Evolutionary conservation across 495 filamentous ascomycete genomes (phyloP), one percentile per base, ranked within the genome.

Genomic region (Corynascus novoguineensis): DNA sequence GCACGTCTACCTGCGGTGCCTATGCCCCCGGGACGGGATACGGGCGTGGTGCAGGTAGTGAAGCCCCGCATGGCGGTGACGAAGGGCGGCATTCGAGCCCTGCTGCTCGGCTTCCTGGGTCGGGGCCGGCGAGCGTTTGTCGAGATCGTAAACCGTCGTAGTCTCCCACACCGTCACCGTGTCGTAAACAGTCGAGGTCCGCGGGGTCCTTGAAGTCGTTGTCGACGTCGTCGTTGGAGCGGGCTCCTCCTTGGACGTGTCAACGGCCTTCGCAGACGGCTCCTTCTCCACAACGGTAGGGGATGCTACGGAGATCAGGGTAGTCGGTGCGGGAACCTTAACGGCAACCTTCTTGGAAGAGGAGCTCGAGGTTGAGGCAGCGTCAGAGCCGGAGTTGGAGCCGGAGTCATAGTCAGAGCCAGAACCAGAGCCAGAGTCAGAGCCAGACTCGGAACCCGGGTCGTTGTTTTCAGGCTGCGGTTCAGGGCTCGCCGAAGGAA

Each of bases 131-230:
- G 25, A 9, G 15, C 59, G 46, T 29, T 61, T 65, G 45, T 63
- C 65, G 28, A 73, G n/a, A n/a, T n/a, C 77, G 61, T 76, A 77
- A 46, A 85, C 73, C 5, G 83, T 86, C 67, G 77, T 80, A 50
- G 70, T 69, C 47, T 49, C 21, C 60, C 53, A 75, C 25, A 50
- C 71, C 44, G 56, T 71, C 47, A 22, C 64, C 64, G 60, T 78
- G 73, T 53, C 78, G 74, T 52, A 56, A 31, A 71, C 80, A 73
- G 57, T 72, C 38, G 31, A 70, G 55, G 19, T 62, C 37, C 52
- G 54, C 49, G 15, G 11, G 19, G 40, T 7, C 19, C 3, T 19
- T 7, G 40, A 7, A 17, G 60, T 46, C 7, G 68, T 21, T 10
- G 42, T n/a, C 54, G 40, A 7, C 72, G 2, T 54, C 19, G 50